Percentiles rank a stretch among this genome's conserved stretches.
These are phyloP conservation scores for Arthroderma sp. DNA, from an alignment of 2,329 filamentous ascomycete species.

Conservation along the genomic window DNA sequence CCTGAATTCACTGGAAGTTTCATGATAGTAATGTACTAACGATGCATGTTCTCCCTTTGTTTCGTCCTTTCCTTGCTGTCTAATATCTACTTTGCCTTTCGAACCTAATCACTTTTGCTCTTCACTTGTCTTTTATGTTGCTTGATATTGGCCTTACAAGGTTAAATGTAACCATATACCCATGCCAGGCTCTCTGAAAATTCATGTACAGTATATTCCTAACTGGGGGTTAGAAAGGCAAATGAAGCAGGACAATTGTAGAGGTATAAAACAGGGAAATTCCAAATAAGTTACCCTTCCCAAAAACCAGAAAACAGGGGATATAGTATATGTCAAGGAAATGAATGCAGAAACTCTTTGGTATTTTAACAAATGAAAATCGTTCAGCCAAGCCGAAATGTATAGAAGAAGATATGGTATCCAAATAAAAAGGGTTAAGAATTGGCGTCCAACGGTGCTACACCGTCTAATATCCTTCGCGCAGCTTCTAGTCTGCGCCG, in stretches of 20 bases:
- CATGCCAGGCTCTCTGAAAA: neutral
- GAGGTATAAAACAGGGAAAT: neutral
- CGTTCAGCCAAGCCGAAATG: constrained; percentile 32
- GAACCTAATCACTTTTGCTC: neutral
- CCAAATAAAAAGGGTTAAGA: neutral
- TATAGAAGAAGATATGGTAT: constrained; percentile 19
- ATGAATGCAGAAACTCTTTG: neutral
- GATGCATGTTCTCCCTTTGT: neutral
- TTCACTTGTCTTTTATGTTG: neutral
- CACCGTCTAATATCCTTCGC: constrained; percentile 58
- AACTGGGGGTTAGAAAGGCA: neutral
- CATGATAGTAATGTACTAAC: neutral
- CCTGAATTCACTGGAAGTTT: neutral
- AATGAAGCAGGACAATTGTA: neutral
- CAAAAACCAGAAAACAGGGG: constrained; percentile 6
- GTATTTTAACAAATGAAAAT: constrained; percentile 4
- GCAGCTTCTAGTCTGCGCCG: constrained; percentile 64
- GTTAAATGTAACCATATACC: neutral
- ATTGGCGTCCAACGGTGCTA: neutral
- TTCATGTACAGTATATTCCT: neutral
- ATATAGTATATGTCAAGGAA: constrained; percentile 1
- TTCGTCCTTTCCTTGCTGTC: neutral
- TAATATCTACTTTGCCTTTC: neutral
- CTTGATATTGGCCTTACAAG: neutral
- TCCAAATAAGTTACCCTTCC: neutral